Evolutionary conservation across 2,329 filamentous ascomycete genomes (phyloP).

Genomic region (Fusarium sp.): DNA sequence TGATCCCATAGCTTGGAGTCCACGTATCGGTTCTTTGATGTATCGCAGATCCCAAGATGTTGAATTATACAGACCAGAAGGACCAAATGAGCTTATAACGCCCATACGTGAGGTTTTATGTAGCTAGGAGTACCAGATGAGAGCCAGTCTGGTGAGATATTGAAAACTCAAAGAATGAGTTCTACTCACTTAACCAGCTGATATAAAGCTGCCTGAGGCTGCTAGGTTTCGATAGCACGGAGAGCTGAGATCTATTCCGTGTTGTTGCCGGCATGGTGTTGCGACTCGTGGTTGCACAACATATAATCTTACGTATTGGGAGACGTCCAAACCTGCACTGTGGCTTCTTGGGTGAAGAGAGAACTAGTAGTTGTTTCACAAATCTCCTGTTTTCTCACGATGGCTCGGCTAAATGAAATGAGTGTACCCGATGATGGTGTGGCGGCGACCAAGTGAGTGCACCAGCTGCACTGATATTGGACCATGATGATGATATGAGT

Average conservation of each 20-base stretch:
- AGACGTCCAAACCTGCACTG: not conserved
- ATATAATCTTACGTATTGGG: not conserved
- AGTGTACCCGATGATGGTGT: not conserved
- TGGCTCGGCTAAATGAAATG: not conserved
- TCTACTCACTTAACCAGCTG: accelerated
- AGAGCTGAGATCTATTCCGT: not conserved
- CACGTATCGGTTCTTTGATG: not conserved
- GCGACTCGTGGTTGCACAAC: not conserved
- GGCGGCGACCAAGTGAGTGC: not conserved
- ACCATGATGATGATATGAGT: not conserved
- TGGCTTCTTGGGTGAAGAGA: not conserved
- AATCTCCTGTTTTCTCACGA: not conserved
- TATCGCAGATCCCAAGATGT: not conserved
- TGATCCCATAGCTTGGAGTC: accelerated
- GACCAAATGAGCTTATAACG: accelerated
- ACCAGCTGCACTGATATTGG: no score
- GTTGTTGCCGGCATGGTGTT: not conserved
- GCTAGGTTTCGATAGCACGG: not conserved
- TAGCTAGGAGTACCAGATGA: not conserved
- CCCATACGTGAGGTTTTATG: not conserved
- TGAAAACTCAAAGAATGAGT: not conserved
- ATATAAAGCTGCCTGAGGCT: not conserved
- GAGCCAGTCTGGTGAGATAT: not conserved
- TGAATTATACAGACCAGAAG: no score
- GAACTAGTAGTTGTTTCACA: not conserved